Evolutionary conservation across 352 stramenopile genomes (phyloP), one percentile per base, ranked within the genome.

Genomic region (Pythium rishiriense): DNA sequence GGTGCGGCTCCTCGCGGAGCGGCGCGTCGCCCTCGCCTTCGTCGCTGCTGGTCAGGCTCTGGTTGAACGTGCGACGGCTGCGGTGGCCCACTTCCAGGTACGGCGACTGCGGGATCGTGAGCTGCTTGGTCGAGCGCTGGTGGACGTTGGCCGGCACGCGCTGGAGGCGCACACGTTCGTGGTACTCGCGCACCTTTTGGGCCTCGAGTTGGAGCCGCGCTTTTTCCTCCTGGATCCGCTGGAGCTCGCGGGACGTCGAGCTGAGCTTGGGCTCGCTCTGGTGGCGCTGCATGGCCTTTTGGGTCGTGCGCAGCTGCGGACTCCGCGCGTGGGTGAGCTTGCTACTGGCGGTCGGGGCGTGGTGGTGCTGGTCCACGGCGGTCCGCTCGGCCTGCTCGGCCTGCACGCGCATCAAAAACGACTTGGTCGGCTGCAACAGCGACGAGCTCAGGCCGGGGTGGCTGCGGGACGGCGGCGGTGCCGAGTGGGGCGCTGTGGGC

Each of bases 221-320:
- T 57, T 83, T 72, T 50, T 93, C 85, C 31, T 90, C 82, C 56
- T 89, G 82, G 54, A 93, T 91, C 56, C 88, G 79, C 22, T 90
- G 76, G 55, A 93, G 41, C 53, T 93, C 85, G 3, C 81, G 81
- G 58, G 80, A 91, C 9, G 85, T 93, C 35, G 82, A 91, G 68
- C 85, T 93, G 72, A 93, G 62, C 11, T 75, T 79, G 14, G 69
- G 60, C 17, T 89, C 81, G 14, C 72, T 86, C 19, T 75, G 66
- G 17, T 86, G 64, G 1, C 56, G 51, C 19, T 72, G 65, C 33
- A 49, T 19, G 2, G 51, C 51, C 37, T 58, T 58, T 22, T 58
- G 55, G 29, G 72, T 77, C 3, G 74, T 74, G 26, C 77, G 80
- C 24, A 93, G 47, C 28, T 76, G 81, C 6, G 84, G 84, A 31